phyloP scores from a whole-genome alignment of 129 eudicot species.

The Silybum marianum region DNA sequence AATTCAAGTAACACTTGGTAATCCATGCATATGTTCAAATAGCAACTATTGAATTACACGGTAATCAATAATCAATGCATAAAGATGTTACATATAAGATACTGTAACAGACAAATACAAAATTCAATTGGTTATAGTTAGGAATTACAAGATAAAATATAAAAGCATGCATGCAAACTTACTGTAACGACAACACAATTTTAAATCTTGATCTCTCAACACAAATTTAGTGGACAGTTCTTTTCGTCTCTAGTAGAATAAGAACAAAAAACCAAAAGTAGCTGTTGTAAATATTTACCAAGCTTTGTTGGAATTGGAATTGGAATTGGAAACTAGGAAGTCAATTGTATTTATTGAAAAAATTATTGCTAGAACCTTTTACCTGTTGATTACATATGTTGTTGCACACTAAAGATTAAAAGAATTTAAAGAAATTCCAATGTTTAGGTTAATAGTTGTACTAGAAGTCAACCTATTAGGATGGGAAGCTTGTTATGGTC shows the following conservation, averaged over 20 bases:
- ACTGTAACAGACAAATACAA: neutral
- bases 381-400: neutral
- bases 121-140: neutral
- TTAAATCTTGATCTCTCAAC: neutral
- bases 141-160: neutral
- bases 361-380: neutral
- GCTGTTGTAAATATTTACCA: neutral
- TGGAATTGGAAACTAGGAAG: neutral
- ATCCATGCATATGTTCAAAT: neutral
- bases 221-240: neutral
- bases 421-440: neutral
- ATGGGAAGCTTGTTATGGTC: neutral
- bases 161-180: neutral
- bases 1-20: neutral
- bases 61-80: neutral
- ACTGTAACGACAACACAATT: neutral
- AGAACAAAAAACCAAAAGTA: neutral
- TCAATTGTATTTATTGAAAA: neutral
- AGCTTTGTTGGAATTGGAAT: neutral
- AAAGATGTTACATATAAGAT: neutral
- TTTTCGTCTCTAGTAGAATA: neutral
- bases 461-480: slow-evolving; percentile 8
- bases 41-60: neutral
- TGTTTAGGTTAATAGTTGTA: neutral
- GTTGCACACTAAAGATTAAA: neutral